Evolutionary conservation across 495 filamentous ascomycete species (phyloP), one percentile per base, ranked within the genome.

Genomic region (Neurospora sp.): DNA sequence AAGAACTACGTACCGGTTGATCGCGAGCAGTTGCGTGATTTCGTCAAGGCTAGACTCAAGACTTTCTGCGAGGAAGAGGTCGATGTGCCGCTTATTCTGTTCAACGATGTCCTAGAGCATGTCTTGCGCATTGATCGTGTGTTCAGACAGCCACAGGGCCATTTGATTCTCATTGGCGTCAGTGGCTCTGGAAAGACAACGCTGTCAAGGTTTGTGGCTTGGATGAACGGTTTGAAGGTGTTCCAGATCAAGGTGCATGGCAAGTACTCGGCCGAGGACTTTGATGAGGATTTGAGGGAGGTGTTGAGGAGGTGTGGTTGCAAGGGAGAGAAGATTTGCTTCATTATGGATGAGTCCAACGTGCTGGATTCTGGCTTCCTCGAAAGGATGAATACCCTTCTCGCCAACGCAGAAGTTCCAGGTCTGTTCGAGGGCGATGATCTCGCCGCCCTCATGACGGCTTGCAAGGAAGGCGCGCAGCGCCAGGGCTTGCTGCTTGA

Each of bases 1-100:
- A 98, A 97, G 87, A 90, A 99, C 79, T 99, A 99, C 78, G 90
- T 98, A 31, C 94, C 96, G 31, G 96, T 99, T 68, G 96, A 96
- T 72, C 92, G 96, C 76, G 94, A 98, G 78, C 90, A 93, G 73
- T 86, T 99, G 1, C 91, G 96, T 74, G 94, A 98, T 72, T 98
- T 98, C 76, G 96, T 98, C 79, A 98, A 98, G 81, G 96, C 96
- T 44, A 90, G 96, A 78, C 88, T 99, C 39, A 94, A 90, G 85
- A 99, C 96, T 1, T 99, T 99, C 87, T 99, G 96, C 77, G 96
- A 99, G 77, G 96, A 99, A 87, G 96, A 99, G 78, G 94, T 99
- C 27, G 96, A 99, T 80, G 96, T 98, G 59, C 96, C 96, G 47
- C 88, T 99, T 53, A 94, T 99, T 72, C 83, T 98, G 69, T 99